Percentiles rank a stretch among this genome's conserved stretches.
These are phyloP conservation scores for Sextonia rubra DNA, from an alignment of 164 flowering plant species.

Conservation along the genomic window DNA sequence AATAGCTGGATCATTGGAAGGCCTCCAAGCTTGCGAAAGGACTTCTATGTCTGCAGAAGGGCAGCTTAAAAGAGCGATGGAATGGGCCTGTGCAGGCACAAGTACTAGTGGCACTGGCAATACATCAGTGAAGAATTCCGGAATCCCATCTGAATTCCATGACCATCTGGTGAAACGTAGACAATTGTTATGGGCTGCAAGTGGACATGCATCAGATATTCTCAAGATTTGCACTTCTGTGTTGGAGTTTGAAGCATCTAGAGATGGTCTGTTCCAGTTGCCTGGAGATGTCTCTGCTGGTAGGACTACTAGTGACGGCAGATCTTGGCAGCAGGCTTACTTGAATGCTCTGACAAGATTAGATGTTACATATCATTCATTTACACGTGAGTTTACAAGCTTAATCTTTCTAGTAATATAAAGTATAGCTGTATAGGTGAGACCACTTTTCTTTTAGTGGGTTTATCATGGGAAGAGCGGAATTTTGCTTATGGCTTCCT, in stretches of 20 bases:
- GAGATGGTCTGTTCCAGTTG: constrained; percentile 64
- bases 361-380: constrained; percentile 79
- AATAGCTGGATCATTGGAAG: constrained; percentile 58
- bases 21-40: constrained; percentile 72
- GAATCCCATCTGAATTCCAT: constrained; percentile 89
- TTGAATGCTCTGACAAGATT: constrained; percentile 63
- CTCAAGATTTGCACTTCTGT: constrained; percentile 65
- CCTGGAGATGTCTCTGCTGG: constrained; percentile 42
- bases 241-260: constrained; percentile 91
- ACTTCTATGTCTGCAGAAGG: constrained; percentile 77
- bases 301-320: constrained; percentile 49
- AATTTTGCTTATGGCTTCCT: too few relatives aligned
- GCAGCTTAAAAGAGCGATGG: constrained; percentile 98
- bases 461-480: too few relatives aligned
- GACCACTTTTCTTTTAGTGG: too few relatives aligned
- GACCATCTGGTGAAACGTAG: constrained; percentile 67
- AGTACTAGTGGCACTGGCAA: constrained; percentile 44
- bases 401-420: background rate
- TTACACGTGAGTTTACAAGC: constrained; percentile 53
- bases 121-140: constrained; percentile 52
- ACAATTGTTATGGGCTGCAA: constrained; percentile 59
- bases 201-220: constrained; percentile 70
- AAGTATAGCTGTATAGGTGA: too few relatives aligned
- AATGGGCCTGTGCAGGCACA: constrained; percentile 97
- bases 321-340: constrained; percentile 85